These are phyloP conservation scores for Hypoxylon intermedium DNA, from an alignment of 495 filamentous ascomycete genomes.

Conservation along the genomic window DNA sequence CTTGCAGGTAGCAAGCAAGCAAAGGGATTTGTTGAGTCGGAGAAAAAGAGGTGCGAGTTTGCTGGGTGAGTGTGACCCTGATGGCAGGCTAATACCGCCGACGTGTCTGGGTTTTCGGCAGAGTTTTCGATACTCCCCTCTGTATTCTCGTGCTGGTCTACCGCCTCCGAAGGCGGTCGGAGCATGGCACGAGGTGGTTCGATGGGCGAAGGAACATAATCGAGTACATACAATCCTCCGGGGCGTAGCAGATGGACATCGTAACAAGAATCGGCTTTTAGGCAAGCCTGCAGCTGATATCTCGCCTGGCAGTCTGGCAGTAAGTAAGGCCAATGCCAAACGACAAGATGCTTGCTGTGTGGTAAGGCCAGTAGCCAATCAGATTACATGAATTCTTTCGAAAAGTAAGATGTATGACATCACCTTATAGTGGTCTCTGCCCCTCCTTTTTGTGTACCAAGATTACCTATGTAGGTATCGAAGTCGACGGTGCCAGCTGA, in stretches of 20 bases:
- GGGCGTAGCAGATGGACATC: constrained; percentile 1
- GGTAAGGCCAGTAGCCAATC: constrained; percentile 15
- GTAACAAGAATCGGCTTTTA: neutral
- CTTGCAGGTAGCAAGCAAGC: constrained; percentile 2
- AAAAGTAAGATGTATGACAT: constrained; percentile 31
- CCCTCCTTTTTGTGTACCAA: constrained; percentile 8
- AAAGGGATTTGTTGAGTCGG: constrained; percentile 20
- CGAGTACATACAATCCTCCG: constrained; percentile 11
- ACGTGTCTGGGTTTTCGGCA: constrained; percentile 25
- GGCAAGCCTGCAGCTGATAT: constrained; percentile 1
- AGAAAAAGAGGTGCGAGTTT: constrained; percentile 13
- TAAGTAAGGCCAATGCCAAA: constrained; percentile 13
- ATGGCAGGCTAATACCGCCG: constrained; percentile 35
- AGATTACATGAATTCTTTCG: constrained; percentile 6
- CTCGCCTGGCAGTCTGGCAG: neutral
- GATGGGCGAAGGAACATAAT: constrained; percentile 12
- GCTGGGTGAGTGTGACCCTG: constrained; percentile 30
- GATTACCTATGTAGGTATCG: too few species aligned
- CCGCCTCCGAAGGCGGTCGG: constrained; percentile 13
- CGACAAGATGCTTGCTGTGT: constrained; percentile 9
- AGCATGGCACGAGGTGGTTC: constrained; percentile 1
- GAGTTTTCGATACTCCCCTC: constrained; percentile 6
- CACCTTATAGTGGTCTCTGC: constrained; percentile 12
- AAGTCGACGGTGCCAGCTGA: too few species aligned
- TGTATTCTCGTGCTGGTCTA: neutral